Evolutionary conservation across 305 asterid genomes (phyloP).

Genomic region (Solanum hybrid): DNA sequence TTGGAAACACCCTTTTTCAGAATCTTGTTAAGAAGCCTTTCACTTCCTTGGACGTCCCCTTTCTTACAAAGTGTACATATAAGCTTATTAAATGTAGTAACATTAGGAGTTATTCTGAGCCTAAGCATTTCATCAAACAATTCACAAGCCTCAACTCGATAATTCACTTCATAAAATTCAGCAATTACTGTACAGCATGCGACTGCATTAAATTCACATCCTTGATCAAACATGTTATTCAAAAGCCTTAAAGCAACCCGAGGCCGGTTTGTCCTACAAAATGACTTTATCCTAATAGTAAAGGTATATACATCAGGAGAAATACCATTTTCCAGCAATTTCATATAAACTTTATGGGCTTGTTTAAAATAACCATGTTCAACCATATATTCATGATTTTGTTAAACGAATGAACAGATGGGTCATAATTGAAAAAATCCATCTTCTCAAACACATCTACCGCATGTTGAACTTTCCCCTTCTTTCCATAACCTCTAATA

Average conservation of each 20-base stretch:
- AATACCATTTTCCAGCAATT: slow-evolving; percentile 65
- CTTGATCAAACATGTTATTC: slow-evolving; percentile 71
- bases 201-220: slow-evolving; percentile 62
- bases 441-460: slow-evolving; percentile 80
- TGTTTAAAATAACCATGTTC: slow-evolving; percentile 64
- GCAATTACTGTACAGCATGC: slow-evolving; percentile 70
- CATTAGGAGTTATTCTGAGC: slow-evolving; percentile 48
- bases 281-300: slow-evolving; percentile 81
- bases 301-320: slow-evolving; percentile 73
- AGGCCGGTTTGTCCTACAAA: slow-evolving; percentile 73
- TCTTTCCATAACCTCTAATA: slow-evolving; percentile 73
- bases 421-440: slow-evolving; percentile 79
- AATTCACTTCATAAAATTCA: slow-evolving; percentile 69
- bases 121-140: slow-evolving; percentile 71
- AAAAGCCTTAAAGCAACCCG: slow-evolving; percentile 80
- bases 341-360: slow-evolving; percentile 86
- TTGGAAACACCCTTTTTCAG: slow-evolving; percentile 66
- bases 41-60: slow-evolving; percentile 61
- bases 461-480: slow-evolving; percentile 63
- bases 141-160: slow-evolving; percentile 39
- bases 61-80: slow-evolving; percentile 65
- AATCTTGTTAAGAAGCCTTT: slow-evolving; percentile 63
- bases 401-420: slow-evolving; percentile 59
- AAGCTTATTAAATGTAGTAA: slow-evolving; percentile 74
- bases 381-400: slow-evolving; percentile 76